Conservation (phyloP, 208 protist species). For the Leishmania guyanensis region DNA sequence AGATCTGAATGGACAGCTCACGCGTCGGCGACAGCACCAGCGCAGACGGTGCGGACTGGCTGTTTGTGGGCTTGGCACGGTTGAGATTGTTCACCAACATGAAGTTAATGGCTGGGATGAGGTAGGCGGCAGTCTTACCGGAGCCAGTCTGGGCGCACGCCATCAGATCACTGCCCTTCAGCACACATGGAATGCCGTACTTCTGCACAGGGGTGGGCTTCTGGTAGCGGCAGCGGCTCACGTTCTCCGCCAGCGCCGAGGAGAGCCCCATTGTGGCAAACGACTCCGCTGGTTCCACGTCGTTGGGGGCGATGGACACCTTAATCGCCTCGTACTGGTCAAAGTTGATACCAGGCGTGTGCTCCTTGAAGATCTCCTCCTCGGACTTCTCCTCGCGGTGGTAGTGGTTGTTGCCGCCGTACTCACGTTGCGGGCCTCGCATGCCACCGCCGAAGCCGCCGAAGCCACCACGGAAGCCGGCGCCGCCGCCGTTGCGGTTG, state of each 20-base stretch:
- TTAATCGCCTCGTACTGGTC: conserved; percentile 92
- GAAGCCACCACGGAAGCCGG: conserved; percentile 38
- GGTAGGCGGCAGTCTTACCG: conserved; percentile 99
- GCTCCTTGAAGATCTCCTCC: conserved; percentile 92
- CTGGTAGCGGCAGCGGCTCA: conserved; percentile 94
- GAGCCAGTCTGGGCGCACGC: conserved; percentile 99
- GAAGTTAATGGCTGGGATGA: conserved; percentile 96
- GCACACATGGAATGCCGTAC: conserved; percentile 96
- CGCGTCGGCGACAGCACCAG: conserved; percentile 98
- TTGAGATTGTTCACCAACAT: conserved; percentile 81
- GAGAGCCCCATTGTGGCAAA: conserved; percentile 90
- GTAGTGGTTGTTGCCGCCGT: conserved; percentile 59
- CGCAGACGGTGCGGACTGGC: conserved; percentile 85
- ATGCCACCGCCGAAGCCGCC: conserved; percentile 34
- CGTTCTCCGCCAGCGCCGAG: conserved; percentile 92
- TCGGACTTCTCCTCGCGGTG: conserved; percentile 88
- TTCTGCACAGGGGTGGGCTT: conserved; percentile 99
- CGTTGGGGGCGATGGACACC: conserved; percentile 85
- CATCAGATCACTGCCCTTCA: conserved; percentile 96
- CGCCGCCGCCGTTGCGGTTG: conserved; percentile 32
- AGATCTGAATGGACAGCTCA: conserved; percentile 98
- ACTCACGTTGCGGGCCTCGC: conserved; percentile 21
- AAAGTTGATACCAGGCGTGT: conserved; percentile 93
- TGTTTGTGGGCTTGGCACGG: conserved; percentile 37
- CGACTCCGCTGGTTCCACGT: conserved; percentile 64